A percentile compares a stretch with the other conserved stretches of the same genome.
phyloP scores from a whole-genome alignment of 352 stramenopile species.

The Pythium sp. region DNA sequence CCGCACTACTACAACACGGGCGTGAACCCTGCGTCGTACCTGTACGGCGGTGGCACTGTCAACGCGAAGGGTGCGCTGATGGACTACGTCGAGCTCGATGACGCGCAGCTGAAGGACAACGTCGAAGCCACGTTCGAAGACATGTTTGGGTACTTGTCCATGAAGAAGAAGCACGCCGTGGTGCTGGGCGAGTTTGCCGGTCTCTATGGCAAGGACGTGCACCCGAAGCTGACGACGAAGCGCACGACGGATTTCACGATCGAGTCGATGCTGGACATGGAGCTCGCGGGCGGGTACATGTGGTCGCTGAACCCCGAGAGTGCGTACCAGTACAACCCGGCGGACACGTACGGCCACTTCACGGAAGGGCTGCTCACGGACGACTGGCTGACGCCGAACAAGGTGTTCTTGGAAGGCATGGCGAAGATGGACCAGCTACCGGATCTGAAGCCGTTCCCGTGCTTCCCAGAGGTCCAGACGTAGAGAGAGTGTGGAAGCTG shows the following conservation, averaged over 20 bases:
- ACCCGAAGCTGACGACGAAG: constrained; percentile 53
- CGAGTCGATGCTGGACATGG: constrained; percentile 47
- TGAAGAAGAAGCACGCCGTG: constrained; percentile 44
- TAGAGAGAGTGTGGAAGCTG: not conserved
- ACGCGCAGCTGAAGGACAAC: constrained; percentile 48
- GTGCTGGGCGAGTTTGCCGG: constrained; percentile 70
- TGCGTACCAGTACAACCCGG: constrained; percentile 74
- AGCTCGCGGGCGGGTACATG: constrained; percentile 71
- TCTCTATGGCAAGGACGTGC: constrained; percentile 56
- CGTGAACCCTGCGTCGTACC: constrained; percentile 59
- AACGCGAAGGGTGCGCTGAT: constrained; percentile 24
- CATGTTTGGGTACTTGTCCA: constrained; percentile 69
- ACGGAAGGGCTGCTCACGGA: constrained; percentile 63
- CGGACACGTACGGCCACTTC: constrained; percentile 56
- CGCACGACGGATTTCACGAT: constrained; percentile 70
- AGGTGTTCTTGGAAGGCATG: constrained; percentile 57
- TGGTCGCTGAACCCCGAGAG: constrained; percentile 78
- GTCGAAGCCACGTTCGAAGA: constrained; percentile 61
- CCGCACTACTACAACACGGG: constrained; percentile 79
- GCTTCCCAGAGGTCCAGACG: constrained; percentile 27
- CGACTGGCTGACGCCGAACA: constrained; percentile 71
- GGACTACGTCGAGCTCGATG: constrained; percentile 51
- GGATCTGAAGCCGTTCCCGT: constrained; percentile 67
- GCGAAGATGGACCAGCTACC: constrained; percentile 47
- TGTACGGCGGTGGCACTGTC: constrained; percentile 48